Conservation (phyloP, 495 filamentous ascomycete species). For the Xylaria bambusicola region DNA sequence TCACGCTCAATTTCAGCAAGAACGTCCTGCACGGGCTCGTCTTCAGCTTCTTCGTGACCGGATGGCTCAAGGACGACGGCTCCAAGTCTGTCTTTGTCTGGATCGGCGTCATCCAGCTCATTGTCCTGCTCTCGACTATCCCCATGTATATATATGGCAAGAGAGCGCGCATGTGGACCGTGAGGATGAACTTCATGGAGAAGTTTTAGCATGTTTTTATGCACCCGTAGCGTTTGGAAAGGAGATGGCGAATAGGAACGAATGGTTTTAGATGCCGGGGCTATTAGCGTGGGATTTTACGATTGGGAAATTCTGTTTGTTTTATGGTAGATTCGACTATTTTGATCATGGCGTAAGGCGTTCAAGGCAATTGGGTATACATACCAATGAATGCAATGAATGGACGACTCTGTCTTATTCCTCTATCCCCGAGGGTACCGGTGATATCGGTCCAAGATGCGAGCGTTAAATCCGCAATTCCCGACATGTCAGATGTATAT, state of each 20-base stretch:
- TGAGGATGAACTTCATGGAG: conserved; percentile 85
- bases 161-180: conserved; percentile 94
- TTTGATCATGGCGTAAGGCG: background rate
- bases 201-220: conserved; percentile 59
- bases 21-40: conserved; percentile 88
- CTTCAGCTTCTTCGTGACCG: conserved; percentile 88
- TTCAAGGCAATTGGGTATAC: background rate
- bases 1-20: conserved; percentile 94
- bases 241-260: too few relatives aligned
- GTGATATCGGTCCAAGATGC: background rate
- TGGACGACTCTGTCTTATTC: too few relatives aligned
- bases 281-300: too few relatives aligned
- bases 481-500: background rate
- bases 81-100: conserved; percentile 76
- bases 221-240: background rate
- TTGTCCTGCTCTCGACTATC: conserved; percentile 71
- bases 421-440: background rate
- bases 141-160: conserved; percentile 98
- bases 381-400: too few relatives aligned
- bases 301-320: too few relatives aligned
- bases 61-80: conserved; percentile 77
- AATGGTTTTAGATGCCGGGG: too few relatives aligned
- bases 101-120: conserved; percentile 85
- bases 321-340: background rate
- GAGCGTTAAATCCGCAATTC: conserved; percentile 2